These are phyloP conservation scores for Psophocarpus tetragonolobus DNA, from an alignment of 306 rosid genomes.

Conservation along the genomic window DNA sequence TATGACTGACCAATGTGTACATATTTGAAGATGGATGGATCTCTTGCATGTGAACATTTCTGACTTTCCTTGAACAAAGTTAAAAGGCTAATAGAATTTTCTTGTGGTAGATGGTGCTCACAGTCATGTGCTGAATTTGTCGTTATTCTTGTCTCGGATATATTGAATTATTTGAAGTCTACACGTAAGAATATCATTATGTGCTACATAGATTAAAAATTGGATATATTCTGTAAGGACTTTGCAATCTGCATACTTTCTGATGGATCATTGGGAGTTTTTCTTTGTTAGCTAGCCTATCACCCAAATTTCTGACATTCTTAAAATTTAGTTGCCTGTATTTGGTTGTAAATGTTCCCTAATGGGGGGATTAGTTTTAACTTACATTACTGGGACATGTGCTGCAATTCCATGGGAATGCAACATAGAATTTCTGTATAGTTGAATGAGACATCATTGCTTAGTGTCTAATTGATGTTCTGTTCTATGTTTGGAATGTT, in stretches of 20 bases:
- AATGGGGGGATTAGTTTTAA: neutral
- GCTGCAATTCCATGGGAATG: neutral
- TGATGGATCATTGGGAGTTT: neutral
- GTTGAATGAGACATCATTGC: constrained; percentile 13
- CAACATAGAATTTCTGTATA: neutral
- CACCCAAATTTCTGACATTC: neutral
- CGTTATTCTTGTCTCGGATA: neutral
- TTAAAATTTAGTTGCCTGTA: neutral
- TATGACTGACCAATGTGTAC: constrained; percentile 33
- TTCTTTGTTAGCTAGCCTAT: neutral
- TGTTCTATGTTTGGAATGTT: neutral
- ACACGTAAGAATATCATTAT: neutral
- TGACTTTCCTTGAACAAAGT: constrained; percentile 18
- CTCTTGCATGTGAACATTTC: constrained; percentile 21
- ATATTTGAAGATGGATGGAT: constrained; percentile 21
- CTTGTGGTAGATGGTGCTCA: constrained; percentile 24
- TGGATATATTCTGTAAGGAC: neutral
- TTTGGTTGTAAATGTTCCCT: neutral
- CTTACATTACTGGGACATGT: neutral
- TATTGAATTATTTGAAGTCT: neutral
- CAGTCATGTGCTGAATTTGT: neutral
- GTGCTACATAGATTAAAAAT: neutral
- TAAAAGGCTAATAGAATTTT: constrained; percentile 10
- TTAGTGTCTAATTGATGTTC: neutral
- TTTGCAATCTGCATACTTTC: neutral